phyloP scores from a whole-genome alignment of 2,329 filamentous ascomycete species.

The Penicillium sp. region DNA sequence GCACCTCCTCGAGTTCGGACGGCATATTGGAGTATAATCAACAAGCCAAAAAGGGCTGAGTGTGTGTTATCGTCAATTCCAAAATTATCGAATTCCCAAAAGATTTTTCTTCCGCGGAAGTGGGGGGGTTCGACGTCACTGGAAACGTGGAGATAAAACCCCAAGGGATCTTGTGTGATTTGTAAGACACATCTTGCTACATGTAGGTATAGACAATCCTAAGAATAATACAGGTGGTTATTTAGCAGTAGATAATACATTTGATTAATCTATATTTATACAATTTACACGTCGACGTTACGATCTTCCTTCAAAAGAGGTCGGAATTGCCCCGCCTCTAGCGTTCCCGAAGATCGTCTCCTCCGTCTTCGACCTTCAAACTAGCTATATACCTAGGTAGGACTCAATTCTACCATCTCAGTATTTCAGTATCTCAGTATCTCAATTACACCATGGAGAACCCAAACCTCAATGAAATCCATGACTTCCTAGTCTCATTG shows the following conservation, averaged over 20 bases:
- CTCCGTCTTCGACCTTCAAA: not conserved
- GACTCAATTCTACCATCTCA: not conserved
- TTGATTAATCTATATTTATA: too few relatives aligned
- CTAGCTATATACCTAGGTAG: not conserved
- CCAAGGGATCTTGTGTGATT: not conserved
- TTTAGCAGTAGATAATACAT: not conserved
- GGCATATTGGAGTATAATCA: conserved; percentile 50
- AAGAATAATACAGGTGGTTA: not conserved
- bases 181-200: not conserved
- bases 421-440: not conserved
- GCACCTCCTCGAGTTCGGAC: conserved; percentile 67
- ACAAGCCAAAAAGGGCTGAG: not conserved
- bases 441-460: conserved; percentile 6
- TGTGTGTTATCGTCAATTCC: not conserved
- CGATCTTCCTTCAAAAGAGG: not conserved
- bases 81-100: conserved; percentile 3
- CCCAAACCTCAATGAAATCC: conserved; percentile 34
- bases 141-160: conserved; percentile 3
- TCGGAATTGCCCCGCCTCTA: conserved; percentile 3
- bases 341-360: not conserved
- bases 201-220: not conserved
- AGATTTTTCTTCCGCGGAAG: conserved; percentile 13
- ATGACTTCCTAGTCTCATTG: conserved; percentile 35
- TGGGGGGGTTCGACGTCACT: conserved; percentile 16
- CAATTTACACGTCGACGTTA: not conserved